A percentile compares a stretch with the other conserved stretches of the same genome.
Conservation (phyloP, 2,329 filamentous ascomycete genomes). For the Stromatinia cepivora region DNA sequence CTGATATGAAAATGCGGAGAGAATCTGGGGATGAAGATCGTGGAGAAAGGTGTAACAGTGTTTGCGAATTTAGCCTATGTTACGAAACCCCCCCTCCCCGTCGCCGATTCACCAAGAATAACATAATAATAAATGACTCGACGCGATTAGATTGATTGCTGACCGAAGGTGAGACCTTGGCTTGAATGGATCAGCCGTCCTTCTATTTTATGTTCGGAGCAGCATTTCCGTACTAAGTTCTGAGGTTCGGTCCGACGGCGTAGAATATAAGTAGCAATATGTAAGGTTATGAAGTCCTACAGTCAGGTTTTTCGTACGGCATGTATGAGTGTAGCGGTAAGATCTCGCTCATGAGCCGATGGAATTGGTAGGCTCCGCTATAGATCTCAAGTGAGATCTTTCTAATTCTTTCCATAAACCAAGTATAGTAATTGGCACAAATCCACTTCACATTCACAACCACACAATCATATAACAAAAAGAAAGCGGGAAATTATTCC, state of each 20-base stretch:
- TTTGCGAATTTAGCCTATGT: constrained; percentile 15
- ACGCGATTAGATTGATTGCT: background rate
- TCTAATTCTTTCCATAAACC: no score
- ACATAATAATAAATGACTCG: background rate
- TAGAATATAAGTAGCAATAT: background rate
- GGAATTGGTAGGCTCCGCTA: no score
- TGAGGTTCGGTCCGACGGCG: background rate
- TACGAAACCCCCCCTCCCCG: no score
- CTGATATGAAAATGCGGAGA: constrained; percentile 10
- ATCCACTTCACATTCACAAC: no score
- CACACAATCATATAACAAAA: no score
- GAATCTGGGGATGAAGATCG: constrained; percentile 12
- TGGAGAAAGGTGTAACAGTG: background rate
- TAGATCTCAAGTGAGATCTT: no score
- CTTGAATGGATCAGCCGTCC: background rate
- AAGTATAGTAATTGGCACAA: no score
- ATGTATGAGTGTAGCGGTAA: no score
- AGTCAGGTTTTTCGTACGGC: no score
- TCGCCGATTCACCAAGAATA: background rate
- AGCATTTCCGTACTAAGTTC: background rate
- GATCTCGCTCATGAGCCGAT: no score
- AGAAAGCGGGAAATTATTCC: no score
- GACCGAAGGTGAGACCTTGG: background rate
- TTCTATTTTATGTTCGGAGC: background rate
- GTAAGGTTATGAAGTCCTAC: background rate